Evolutionary conservation across 495 filamentous ascomycete species (phyloP), one percentile per base, ranked within the genome.

Genomic region (Talaromyces liani): DNA sequence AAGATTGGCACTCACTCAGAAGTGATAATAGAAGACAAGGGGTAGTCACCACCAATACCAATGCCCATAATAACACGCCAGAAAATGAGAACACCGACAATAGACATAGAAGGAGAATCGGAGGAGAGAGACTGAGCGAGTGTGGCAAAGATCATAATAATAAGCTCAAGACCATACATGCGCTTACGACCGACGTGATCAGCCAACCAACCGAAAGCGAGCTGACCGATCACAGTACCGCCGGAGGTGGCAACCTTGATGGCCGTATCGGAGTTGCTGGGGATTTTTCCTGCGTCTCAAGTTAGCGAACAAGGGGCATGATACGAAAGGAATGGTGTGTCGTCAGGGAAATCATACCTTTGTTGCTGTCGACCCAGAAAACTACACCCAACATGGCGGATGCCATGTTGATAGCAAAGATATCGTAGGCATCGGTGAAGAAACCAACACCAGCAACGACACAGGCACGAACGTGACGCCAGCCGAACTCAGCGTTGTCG

Each of bases 201-300:
- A 24, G 91, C 92, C 12, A 93, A 77, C 72, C 82, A 86, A 60
- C 92, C 92, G 69, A 96, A 95, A 64, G 82, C 82, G 25, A 96
- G 73, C 75, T 96, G 92, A 51, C 92, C 92, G 64, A 96, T 76
- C 65, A 95, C 90, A 25, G 91, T 95, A 51, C 92, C 92, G 63
- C 84, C 88, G 9, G 88, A 93, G n/a, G 91, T 94, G 7, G 91
- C 84, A 14, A 92, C 86, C 75, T 96, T 96, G 78, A 96, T 91
- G 56, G 88, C 91, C 2, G 89, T 93, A 69, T 93, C 90, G 8
- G 87, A 83, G 63, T 72, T 75, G 59, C 77, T 80, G 25, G 87
- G 86, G 69, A 91, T 87, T 60, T 70, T 69, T 22, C 84, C 86
- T 66, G 68, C 65, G 70, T 65, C 75, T 81, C n/a, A n/a, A 67